A percentile compares a stretch with the other conserved stretches of the same genome.
phyloP scores from a whole-genome alignment of 176 grass and related monocot species.

The Bonia amplexicaulis region DNA sequence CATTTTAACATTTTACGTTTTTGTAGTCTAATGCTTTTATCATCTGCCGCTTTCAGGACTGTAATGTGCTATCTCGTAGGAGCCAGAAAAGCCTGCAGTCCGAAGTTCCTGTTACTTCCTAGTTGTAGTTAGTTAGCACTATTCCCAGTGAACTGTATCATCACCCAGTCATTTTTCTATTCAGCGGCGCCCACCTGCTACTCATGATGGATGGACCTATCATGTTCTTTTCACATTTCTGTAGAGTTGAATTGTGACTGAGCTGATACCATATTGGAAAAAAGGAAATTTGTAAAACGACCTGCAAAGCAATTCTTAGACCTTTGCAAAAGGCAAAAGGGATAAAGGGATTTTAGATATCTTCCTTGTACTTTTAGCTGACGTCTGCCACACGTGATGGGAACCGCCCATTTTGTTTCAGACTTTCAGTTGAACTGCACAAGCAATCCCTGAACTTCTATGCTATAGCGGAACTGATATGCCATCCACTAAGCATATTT shows the following conservation, averaged over 20 bases:
- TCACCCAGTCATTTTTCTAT: slow-evolving; percentile 10
- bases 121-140: slow-evolving; percentile 6
- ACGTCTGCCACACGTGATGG: not conserved
- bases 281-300: slow-evolving; percentile 26
- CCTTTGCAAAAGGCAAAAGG: slow-evolving; percentile 19
- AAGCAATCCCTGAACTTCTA: not conserved
- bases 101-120: slow-evolving; percentile 40
- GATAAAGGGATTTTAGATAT: slow-evolving; percentile 29
- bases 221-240: not conserved
- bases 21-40: not conserved
- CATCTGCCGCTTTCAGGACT: slow-evolving; percentile 54
- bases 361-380: not conserved
- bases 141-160: not conserved
- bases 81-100: slow-evolving; percentile 32
- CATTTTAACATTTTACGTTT: not conserved
- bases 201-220: not conserved
- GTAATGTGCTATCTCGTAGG: slow-evolving; percentile 40
- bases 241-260: slow-evolving; percentile 14
- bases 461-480: not conserved
- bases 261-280: slow-evolving; percentile 18
- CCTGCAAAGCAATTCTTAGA: slow-evolving; percentile 15
- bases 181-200: not conserved
- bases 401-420: not conserved
- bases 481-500: not conserved
- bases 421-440: not conserved